A percentile compares a stretch with the other conserved stretches of the same genome.
phyloP scores from a whole-genome alignment of 495 filamentous ascomycete genomes.

The Aspergillus carlsbadensis region DNA sequence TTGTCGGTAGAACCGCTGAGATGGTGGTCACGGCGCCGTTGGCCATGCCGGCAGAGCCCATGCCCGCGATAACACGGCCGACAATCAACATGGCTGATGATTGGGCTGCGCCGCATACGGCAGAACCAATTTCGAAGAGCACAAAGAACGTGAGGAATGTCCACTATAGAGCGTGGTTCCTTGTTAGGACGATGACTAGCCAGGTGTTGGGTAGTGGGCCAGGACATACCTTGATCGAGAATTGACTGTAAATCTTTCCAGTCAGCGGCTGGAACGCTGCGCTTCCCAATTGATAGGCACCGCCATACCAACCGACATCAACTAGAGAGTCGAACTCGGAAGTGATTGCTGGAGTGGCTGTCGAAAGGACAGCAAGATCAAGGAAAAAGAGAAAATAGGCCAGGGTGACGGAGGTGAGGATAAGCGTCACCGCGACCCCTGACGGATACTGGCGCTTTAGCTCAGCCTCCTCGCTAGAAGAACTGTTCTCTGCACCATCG shows the following conservation, averaged over 20 bases:
- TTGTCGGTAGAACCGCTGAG: constrained; percentile 34
- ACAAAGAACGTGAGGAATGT: constrained; percentile 32
- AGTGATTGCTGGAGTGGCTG: neutral
- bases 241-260: constrained; percentile 48
- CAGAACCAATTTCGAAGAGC: constrained; percentile 36
- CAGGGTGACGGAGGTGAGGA: constrained; percentile 5
- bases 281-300: constrained; percentile 11
- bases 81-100: constrained; percentile 38
- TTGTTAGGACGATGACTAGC: neutral
- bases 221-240: constrained; percentile 21
- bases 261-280: constrained; percentile 44
- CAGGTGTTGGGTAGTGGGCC: neutral
- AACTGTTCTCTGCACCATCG: neutral
- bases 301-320: neutral
- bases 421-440: neutral
- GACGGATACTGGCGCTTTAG: neutral
- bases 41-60: constrained; percentile 38
- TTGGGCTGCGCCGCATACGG: constrained; percentile 34
- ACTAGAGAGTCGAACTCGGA: neutral
- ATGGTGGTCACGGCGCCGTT: constrained; percentile 52
- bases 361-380: neutral
- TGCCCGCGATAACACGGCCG: constrained; percentile 37
- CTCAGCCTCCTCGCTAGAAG: neutral
- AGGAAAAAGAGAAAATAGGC: constrained; percentile 20
- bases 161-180: constrained; percentile 9